These are phyloP conservation scores for Trematosphaeria pertusa DNA, from an alignment of 2,329 filamentous ascomycete species.

Conservation along the genomic window DNA sequence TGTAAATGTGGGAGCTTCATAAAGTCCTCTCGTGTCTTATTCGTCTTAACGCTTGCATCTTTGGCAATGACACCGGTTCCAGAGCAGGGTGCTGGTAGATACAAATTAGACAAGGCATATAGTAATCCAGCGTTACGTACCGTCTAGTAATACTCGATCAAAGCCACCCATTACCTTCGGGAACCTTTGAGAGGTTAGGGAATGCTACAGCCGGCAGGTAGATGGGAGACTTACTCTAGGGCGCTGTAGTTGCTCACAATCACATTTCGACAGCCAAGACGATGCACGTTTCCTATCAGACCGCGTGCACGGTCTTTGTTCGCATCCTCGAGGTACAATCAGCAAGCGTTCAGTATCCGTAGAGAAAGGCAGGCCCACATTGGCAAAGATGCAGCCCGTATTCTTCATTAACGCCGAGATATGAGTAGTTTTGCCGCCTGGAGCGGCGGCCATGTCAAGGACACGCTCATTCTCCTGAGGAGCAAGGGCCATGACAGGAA, in stretches of 20 bases:
- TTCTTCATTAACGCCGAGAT: constrained; percentile 98
- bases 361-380: too few relatives aligned
- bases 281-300: constrained; percentile 95
- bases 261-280: constrained; percentile 89
- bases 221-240: too few relatives aligned
- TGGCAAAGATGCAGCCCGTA: constrained; percentile 92
- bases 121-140: too few relatives aligned
- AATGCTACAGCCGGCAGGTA: too few relatives aligned
- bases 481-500: constrained; percentile 96
- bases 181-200: too few relatives aligned
- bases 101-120: too few relatives aligned
- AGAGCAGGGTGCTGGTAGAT: constrained; percentile 92
- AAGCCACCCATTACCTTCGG: constrained; percentile 95
- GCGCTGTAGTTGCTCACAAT: constrained; percentile 97
- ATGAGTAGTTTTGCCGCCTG: constrained; percentile 95
- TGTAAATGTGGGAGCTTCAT: constrained; percentile 91
- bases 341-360: too few relatives aligned
- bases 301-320: constrained; percentile 93
- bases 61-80: constrained; percentile 98
- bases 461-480: constrained; percentile 92
- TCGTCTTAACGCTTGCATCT: constrained; percentile 95
- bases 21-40: constrained; percentile 96
- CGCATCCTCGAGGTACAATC: too few relatives aligned
- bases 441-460: constrained; percentile 93
- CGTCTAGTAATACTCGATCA: constrained; percentile 91